Evolutionary conservation across 1,284 basidiomycete genomes (phyloP), one percentile per base, ranked within the genome.

Genomic region (Austroboletus niveus): DNA sequence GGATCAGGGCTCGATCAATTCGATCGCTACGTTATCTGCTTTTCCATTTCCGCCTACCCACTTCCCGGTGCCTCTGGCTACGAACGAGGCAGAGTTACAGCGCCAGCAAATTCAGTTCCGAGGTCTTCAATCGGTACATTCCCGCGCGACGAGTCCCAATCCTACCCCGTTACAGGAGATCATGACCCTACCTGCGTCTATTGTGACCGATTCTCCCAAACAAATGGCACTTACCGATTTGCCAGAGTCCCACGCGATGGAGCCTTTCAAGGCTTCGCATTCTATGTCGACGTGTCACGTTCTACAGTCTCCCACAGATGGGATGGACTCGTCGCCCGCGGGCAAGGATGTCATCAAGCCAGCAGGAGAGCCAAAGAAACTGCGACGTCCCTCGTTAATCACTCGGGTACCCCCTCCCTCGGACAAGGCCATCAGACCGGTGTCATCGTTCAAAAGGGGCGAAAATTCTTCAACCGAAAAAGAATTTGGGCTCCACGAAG

Each of bases 21-120:
- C 84, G 24, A 75, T 87, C 17, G 75, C 83, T 15, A 84, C 85
- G 2, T 71, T 89, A 20, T 85, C 83, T 24, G 82, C 82, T 0
- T 89, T 89, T 65, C 87, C 86, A 17, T 68, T 77, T 2, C 87
- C 87, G 15, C 87, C 87, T 0, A 80, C 80, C 0, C 85, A 88
- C 60, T 81, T 85, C 55, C 86, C 87, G 14, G 67, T 84, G 7
- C 85, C 84, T 36, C 74, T 78, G 17, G 67, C 75, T 11, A 47
- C 45, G 49, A 66, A 51, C 17, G 60, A 70, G 27, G 49, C 52
- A 17, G 66, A 71, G 31, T 46, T 56, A 11, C 62, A 60, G 7
- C 56, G 51, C 7, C 69, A 65, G 45, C 69, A 71, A 47, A 65
- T 60, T 42, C 70, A 66, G 48, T 48, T 63, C 7, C 62, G 60